Percentiles rank a stretch among this genome's conserved stretches.
Evolutionary conservation across 139 green algal species (phyloP).

Genomic region (Microglena sp.): DNA sequence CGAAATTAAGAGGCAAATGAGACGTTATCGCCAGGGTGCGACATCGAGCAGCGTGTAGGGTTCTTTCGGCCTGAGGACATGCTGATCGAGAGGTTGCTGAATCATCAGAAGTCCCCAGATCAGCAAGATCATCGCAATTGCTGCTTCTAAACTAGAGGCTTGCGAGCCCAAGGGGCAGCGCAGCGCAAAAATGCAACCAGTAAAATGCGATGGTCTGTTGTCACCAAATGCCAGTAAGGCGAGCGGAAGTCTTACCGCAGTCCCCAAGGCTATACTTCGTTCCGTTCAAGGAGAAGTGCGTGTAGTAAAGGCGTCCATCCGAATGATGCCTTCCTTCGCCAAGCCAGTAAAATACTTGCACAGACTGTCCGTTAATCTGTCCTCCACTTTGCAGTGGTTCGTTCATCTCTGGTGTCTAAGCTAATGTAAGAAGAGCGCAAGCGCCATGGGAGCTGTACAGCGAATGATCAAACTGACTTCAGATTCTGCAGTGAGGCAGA

Average conservation of each 20-base stretch:
- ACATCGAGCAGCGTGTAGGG: no score
- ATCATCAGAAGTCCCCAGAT: neutral
- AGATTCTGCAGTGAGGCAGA: no score
- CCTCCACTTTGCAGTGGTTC: no score
- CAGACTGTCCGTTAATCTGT: no score
- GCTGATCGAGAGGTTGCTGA: neutral
- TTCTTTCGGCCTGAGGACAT: neutral
- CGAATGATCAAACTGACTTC: no score
- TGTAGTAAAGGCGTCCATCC: conserved; percentile 6
- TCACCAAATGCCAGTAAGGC: neutral
- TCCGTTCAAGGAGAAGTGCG: conserved; percentile 6
- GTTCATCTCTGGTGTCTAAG: no score
- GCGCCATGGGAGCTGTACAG: no score
- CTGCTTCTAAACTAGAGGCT: neutral
- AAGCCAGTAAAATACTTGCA: conserved; percentile 13
- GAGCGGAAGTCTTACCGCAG: conserved; percentile 3
- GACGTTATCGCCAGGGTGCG: no score
- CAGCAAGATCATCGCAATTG: neutral
- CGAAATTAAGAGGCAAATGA: no score
- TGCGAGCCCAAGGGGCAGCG: neutral
- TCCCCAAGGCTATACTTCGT: conserved; percentile 8
- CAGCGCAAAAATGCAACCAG: neutral
- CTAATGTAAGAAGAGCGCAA: no score
- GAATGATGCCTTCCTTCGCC: neutral
- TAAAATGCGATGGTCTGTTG: neutral